Conservation (phyloP, 2,329 filamentous ascomycete species). For the Metarhizium album region DNA sequence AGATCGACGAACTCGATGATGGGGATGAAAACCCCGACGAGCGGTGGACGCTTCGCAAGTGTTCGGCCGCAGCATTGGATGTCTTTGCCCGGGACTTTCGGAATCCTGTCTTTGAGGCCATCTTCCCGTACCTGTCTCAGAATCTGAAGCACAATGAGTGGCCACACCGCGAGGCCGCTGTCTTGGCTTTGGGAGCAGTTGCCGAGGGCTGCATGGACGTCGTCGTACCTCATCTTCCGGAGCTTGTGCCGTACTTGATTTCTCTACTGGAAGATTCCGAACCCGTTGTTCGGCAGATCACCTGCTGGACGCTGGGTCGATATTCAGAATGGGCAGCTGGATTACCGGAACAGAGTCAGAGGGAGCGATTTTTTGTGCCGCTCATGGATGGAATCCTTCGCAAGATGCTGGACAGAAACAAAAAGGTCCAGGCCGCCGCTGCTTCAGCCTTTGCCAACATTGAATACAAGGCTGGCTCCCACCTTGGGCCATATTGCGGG, state of each 20-base stretch:
- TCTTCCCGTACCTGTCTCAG: conserved; percentile 82
- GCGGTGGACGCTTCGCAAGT: conserved; percentile 91
- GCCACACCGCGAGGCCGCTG: conserved; percentile 87
- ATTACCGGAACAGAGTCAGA: conserved; percentile 54
- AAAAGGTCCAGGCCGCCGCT: conserved; percentile 93
- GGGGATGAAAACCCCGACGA: conserved; percentile 84
- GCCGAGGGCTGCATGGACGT: conserved; percentile 89
- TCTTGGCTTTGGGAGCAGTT: conserved; percentile 86
- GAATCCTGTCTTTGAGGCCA: conserved; percentile 77
- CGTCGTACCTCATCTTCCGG: conserved; percentile 80
- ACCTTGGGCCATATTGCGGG: conserved; percentile 73
- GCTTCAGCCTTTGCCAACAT: conserved; percentile 93
- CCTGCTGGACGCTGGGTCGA: conserved; percentile 91
- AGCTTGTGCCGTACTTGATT: conserved; percentile 84
- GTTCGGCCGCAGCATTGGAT: conserved; percentile 89
- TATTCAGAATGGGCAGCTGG: conserved; percentile 89
- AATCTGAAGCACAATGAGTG: conserved; percentile 84
- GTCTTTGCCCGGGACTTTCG: conserved; percentile 89
- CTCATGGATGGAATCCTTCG: conserved; percentile 94
- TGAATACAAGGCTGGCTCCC: conserved; percentile 80
- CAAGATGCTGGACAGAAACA: conserved; percentile 95
- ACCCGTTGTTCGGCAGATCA: conserved; percentile 90
- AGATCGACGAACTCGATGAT: conserved; percentile 66
- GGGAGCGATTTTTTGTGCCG: conserved; percentile 75
- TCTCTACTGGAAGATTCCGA: conserved; percentile 74